Evolutionary conservation across 495 filamentous ascomycete species (phyloP).

Genomic region (Daldinia concentrica): DNA sequence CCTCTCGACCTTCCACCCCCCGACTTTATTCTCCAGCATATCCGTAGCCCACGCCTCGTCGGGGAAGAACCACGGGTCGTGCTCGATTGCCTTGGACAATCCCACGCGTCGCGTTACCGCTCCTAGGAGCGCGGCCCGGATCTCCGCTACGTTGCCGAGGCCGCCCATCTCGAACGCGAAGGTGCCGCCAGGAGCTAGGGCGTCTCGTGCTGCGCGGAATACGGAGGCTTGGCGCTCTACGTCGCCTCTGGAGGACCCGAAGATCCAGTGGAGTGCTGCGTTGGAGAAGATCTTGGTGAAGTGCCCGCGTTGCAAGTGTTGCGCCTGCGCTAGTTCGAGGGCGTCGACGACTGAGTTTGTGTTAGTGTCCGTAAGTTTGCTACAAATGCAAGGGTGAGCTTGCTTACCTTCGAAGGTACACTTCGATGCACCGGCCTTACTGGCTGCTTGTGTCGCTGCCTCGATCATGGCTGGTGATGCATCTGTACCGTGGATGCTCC

Average conservation of each 20-base stretch:
- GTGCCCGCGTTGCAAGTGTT: slow-evolving; percentile 40
- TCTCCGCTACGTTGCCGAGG: slow-evolving; percentile 73
- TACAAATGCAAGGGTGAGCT: background rate
- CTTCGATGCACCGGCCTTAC: slow-evolving; percentile 37
- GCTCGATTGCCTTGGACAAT: slow-evolving; percentile 56
- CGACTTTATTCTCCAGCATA: slow-evolving; percentile 58
- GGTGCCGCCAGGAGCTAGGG: slow-evolving; percentile 64
- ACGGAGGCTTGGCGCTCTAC: slow-evolving; percentile 34
- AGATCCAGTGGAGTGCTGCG: slow-evolving; percentile 83
- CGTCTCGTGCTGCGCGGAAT: slow-evolving; percentile 58
- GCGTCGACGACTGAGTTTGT: slow-evolving; percentile 49
- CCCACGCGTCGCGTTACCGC: slow-evolving; percentile 64
- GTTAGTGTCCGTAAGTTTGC: background rate
- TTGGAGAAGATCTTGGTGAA: slow-evolving; percentile 79
- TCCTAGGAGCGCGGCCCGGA: slow-evolving; percentile 65
- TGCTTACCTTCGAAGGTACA: slow-evolving; percentile 58
- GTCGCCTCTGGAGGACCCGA: slow-evolving; percentile 51
- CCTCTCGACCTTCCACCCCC: slow-evolving; percentile 68
- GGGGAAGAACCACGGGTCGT: slow-evolving; percentile 79
- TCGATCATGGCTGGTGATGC: slow-evolving; percentile 72
- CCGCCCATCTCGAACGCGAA: slow-evolving; percentile 82
- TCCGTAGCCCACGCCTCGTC: slow-evolving; percentile 63
- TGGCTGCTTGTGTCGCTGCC: slow-evolving; percentile 54
- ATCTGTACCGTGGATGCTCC: slow-evolving; percentile 70
- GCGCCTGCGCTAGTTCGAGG: slow-evolving; percentile 34